Base-by-base conservation (phyloP, 2,329 filamentous ascomycete genomes). In the Exophiala viscosa region DNA sequence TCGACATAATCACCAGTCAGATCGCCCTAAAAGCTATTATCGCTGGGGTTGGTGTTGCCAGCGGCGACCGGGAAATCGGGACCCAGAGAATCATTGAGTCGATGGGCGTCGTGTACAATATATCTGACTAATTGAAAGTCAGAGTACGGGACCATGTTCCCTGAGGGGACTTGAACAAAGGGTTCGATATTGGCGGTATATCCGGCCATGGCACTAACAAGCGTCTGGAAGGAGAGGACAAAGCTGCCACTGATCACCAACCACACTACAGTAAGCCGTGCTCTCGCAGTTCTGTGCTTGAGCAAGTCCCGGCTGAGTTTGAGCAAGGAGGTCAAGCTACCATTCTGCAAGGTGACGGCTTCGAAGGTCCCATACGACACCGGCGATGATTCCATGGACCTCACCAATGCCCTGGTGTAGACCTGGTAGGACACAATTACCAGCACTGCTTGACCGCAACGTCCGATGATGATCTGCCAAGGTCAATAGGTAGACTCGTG, bases 191-290 rank as follows among this genome's bases (percentile, higher is more conserved):
- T 69, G 0, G 64, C 58, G n/a, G 67, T 64, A 46, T 70, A 72
- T 8, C 69, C 69, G 0, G 66, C 69, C 66, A 71, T 70, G 10
- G 69, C 69, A 3, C 63, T 66, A 1, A 69, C 43, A 3, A 68
- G 58, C 15, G 67, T 66, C 1, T 67, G 68, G 15, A 70, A 61
- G 11, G 51, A 52, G 1, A 70, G 45, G 11, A 70, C 61, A 34
- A 67, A 70, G 2, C 57, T 35, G 1, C 58, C 65, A 3, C 66
- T 62, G 13, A 69, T 15, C 1, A 69, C 57, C 20, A 69, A 63
- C 60, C 67, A 71, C 11, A 66, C 52, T n/a, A 70, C 67, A 3
- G 15, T 15, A 7, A 47, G n/a, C 46, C 34, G 55, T 65, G 63
- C 20, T 57, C 54, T 17, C 10, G 15, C 18, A 10, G 35, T 52